Evolutionary conservation across 495 filamentous ascomycete species (phyloP), one percentile per base, ranked within the genome.

Genomic region (Ascodesmis nigricans): DNA sequence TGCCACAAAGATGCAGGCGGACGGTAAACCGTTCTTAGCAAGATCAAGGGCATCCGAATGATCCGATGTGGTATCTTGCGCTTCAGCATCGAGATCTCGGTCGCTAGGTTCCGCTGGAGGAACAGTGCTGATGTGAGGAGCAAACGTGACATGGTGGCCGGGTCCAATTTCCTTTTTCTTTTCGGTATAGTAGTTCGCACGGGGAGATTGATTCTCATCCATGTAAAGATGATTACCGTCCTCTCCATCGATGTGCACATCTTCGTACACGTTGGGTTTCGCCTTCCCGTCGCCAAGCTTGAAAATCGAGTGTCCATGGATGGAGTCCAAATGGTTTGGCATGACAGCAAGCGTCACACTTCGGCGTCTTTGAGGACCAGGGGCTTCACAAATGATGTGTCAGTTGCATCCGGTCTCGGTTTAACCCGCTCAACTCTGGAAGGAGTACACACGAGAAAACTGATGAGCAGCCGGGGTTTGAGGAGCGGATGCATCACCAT

Each of bases 1-100:
- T 18, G 46, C 46, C 5, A 50, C 46, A 31, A 50, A 50, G 31
- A 50, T 35, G 28, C 46, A 50, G 13, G 46, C 46, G 29, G 46
- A 50, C 26, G 46, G 46, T 6, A 50, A 21, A 18, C 46, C 46
- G 32, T 43, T 46, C 25, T 37, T 44, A 9, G 41, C 46, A 14
- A 50, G 37, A 29, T 50, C 46, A 35, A 50, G 42, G 3, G 46
- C 26, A 18, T 47, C 45, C n/a, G 31, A 45, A 23, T 28, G 35
- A 28, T 45, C 36, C n/a, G 26, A 36, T n/a, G 2, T 31, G 29
- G 35, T 38, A 18, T 19, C 38, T 26, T 17, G 19, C 20, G 27
- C 19, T 13, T 42, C 32, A 4, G 11, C 26, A 19, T 23, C 18
- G 4, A 15, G 39, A 22, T 36, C 42, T 2, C 36, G 36, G 4